Conservation (phyloP, 129 eudicot genomes). For the Centella asiatica region DNA sequence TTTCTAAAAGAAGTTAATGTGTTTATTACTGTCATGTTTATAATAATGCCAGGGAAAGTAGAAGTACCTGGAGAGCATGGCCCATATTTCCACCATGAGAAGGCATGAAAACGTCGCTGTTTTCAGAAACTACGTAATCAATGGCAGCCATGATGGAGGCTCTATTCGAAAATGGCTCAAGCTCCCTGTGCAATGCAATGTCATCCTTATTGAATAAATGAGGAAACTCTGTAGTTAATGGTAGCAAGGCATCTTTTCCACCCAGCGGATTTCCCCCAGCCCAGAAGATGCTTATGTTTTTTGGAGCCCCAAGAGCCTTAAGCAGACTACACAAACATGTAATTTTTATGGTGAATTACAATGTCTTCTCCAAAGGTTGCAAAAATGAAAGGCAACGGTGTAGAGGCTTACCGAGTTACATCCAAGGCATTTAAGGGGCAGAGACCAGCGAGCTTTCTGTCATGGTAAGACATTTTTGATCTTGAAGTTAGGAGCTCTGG, state of each 20-base stretch:
- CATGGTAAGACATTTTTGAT: constrained; percentile 87
- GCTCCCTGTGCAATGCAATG: constrained; percentile 73
- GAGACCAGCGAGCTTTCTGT: constrained; percentile 83
- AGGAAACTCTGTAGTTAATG: constrained; percentile 60
- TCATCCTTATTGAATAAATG: constrained; percentile 87
- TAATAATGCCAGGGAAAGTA: neutral
- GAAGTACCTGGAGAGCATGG: constrained; percentile 67
- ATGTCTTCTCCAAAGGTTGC: constrained; percentile 1
- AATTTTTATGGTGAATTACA: neutral
- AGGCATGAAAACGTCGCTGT: constrained; percentile 91
- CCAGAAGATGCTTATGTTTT: constrained; percentile 66
- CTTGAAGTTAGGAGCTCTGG: constrained; percentile 87
- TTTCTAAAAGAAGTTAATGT: too few species aligned
- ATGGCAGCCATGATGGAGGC: constrained; percentile 88
- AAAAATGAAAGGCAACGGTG: neutral
- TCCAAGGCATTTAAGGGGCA: constrained; percentile 93
- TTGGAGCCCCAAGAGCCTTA: constrained; percentile 89
- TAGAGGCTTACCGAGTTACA: constrained; percentile 48
- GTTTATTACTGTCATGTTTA: too few species aligned
- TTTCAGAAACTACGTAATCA: constrained; percentile 84
- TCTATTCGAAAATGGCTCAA: constrained; percentile 59
- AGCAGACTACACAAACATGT: constrained; percentile 45
- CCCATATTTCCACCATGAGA: constrained; percentile 99
- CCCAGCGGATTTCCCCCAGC: constrained; percentile 94
- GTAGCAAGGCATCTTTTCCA: constrained; percentile 54